A percentile compares a stretch with the other conserved stretches of the same genome.
phyloP scores from a whole-genome alignment of 345 rosid species.

The Camelina laxa region DNA sequence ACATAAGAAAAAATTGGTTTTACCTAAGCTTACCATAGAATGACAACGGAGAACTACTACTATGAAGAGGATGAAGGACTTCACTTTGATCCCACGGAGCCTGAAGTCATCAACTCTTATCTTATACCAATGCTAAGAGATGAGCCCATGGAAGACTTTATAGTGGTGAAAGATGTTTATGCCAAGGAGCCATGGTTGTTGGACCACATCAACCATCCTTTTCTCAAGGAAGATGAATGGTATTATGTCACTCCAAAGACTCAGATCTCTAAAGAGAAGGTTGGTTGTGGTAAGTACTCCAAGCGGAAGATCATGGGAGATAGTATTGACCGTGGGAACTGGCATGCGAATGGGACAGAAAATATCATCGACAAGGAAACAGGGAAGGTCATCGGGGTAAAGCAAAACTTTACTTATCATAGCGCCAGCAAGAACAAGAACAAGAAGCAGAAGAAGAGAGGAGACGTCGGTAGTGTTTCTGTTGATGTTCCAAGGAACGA shows the following conservation, averaged over 20 bases:
- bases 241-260: background rate
- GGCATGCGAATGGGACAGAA: background rate
- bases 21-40: too few relatives aligned
- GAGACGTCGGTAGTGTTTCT: background rate
- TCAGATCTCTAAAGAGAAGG: background rate
- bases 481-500: background rate
- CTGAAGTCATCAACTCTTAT: background rate
- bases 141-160: background rate
- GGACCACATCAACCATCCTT: background rate
- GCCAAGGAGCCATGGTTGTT: conserved; percentile 21
- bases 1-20: too few relatives aligned
- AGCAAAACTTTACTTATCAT: background rate
- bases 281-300: background rate
- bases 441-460: background rate
- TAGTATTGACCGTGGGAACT: background rate
- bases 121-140: background rate
- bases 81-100: background rate
- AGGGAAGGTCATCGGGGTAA: background rate
- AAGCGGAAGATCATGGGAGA: background rate
- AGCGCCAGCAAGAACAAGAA: background rate
- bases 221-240: conserved; percentile 12
- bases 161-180: background rate
- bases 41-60: too few relatives aligned
- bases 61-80: background rate
- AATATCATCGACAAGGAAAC: background rate